A percentile compares a stretch with the other conserved stretches of the same genome.
phyloP scores from a whole-genome alignment of 805 yeast genomes.

The Debaryomyces hansenii region DNA sequence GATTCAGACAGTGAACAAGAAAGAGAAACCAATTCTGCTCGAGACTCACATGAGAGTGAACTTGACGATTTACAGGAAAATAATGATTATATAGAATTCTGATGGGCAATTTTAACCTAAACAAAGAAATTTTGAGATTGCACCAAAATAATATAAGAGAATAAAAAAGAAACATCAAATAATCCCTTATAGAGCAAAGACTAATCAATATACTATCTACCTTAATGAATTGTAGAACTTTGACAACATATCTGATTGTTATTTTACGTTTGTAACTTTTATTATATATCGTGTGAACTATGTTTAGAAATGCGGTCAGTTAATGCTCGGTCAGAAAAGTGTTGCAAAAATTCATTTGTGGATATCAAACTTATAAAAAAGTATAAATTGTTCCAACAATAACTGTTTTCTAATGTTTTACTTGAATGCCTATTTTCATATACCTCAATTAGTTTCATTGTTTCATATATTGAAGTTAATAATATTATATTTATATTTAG shows the following conservation, averaged over 20 bases:
- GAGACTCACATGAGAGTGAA: background rate
- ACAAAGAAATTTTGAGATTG: too few relatives aligned
- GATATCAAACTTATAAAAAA: background rate
- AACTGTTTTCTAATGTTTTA: too few relatives aligned
- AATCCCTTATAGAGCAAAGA: background rate
- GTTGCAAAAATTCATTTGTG: conserved; percentile 1
- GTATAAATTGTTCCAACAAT: background rate
- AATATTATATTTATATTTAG: background rate
- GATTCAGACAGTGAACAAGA: conserved; percentile 9
- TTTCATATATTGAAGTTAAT: background rate
- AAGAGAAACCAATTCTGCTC: background rate
- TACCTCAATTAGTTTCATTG: background rate
- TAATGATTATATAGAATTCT: conserved; percentile 22
- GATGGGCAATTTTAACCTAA: background rate
- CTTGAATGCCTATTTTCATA: too few relatives aligned
- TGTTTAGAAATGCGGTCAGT: too few relatives aligned
- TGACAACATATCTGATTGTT: too few relatives aligned
- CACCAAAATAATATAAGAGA: too few relatives aligned
- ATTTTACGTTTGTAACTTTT: too few relatives aligned
- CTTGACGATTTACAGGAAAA: conserved; percentile 22
- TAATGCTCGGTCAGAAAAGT: background rate
- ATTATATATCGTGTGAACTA: too few relatives aligned
- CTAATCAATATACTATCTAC: background rate
- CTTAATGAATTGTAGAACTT: too few relatives aligned
- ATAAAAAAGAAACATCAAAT: background rate